These are phyloP conservation scores for Cyclotella atomus DNA, from an alignment of 108 stramenopile species.

Conservation along the genomic window DNA sequence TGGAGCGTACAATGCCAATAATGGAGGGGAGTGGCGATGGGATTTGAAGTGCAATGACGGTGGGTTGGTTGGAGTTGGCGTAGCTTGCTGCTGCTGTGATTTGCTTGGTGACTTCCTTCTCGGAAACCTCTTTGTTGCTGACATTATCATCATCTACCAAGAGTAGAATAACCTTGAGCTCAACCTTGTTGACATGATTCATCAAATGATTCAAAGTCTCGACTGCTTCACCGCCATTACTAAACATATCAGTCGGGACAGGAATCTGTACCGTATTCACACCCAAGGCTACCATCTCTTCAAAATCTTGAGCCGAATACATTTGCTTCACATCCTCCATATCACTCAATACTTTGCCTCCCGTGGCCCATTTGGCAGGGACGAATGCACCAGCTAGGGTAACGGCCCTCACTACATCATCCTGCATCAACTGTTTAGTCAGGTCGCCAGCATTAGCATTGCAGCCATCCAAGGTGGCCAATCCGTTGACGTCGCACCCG, in stretches of 20 bases:
- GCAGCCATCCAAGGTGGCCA: conserved; percentile 56
- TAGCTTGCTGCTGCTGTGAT: conserved; percentile 55
- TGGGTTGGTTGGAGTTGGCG: conserved; percentile 21
- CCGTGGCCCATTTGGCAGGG: conserved; percentile 56
- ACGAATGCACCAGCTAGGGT: conserved; percentile 73
- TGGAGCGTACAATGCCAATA: conserved; percentile 40
- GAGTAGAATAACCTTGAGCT: conserved; percentile 53
- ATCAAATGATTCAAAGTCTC: conserved; percentile 18
- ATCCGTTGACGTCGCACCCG: conserved; percentile 70
- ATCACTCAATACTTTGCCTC: conserved; percentile 46
- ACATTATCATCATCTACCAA: conserved; percentile 11
- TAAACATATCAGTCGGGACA: conserved; percentile 54
- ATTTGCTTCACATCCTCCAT: conserved; percentile 50
- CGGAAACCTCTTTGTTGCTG: background rate
- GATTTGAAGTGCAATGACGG: conserved; percentile 58
- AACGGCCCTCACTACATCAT: conserved; percentile 60
- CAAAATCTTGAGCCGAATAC: conserved; percentile 61
- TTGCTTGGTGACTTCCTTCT: conserved; percentile 32
- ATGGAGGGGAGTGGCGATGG: conserved; percentile 42
- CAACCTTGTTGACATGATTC: conserved; percentile 33
- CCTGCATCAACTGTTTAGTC: too few species aligned
- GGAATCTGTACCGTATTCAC: conserved; percentile 78
- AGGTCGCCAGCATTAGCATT: background rate
- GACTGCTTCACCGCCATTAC: conserved; percentile 8
- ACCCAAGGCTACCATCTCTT: conserved; percentile 61